Conservation (phyloP, 176 grass and related monocot species). For the Phragmites australis region DNA sequence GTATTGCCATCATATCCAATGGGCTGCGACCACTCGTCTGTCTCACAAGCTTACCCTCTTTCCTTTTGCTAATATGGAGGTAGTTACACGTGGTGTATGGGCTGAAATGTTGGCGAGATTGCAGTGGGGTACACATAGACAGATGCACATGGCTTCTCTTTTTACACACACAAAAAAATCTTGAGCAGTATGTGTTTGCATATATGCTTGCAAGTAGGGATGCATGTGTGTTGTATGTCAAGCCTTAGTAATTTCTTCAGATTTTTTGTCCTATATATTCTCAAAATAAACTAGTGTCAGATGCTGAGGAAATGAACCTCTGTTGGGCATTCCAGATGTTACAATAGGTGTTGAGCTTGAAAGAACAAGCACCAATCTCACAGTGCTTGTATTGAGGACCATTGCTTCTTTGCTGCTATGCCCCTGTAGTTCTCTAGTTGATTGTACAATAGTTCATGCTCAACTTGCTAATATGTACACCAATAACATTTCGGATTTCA, state of each 20-base stretch:
- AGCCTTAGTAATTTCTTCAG: not conserved
- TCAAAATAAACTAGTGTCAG: not conserved
- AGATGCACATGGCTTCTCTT: not conserved
- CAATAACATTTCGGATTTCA: not conserved
- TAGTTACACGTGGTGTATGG: not conserved
- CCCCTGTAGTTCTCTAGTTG: slow-evolving; percentile 10
- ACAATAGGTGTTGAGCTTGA: not conserved
- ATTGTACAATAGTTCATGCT: not conserved
- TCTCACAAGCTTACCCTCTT: not conserved
- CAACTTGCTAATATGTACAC: not conserved
- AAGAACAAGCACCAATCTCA: not conserved
- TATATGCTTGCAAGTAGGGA: not conserved
- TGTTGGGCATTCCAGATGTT: not conserved
- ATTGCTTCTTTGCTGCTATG: not conserved
- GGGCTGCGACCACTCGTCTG: not conserved
- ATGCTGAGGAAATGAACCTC: not conserved
- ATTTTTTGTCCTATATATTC: not conserved
- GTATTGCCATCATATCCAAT: not conserved
- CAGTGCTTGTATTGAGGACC: not conserved
- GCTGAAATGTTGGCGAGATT: not conserved
- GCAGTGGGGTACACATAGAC: not conserved
- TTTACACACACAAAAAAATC: not conserved
- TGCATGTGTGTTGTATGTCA: not conserved
- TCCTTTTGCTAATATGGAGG: not conserved
- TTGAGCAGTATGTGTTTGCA: not conserved